These are phyloP conservation scores for Jamesozyma piceae DNA, from an alignment of 805 yeast species.

Conservation along the genomic window DNA sequence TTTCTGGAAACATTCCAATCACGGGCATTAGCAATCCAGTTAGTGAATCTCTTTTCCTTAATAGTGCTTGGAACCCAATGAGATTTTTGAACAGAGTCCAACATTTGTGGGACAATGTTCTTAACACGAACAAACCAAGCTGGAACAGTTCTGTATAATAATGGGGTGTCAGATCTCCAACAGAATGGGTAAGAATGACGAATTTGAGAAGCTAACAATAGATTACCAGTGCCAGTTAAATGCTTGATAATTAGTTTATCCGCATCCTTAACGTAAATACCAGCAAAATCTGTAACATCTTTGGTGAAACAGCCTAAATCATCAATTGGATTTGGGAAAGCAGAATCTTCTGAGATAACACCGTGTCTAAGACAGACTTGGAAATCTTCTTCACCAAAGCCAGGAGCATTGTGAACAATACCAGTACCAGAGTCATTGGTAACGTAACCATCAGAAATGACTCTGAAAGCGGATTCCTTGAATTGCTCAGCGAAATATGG, in stretches of 20 bases:
- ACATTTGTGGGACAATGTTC: slow-evolving; percentile 81
- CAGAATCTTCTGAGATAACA: slow-evolving; percentile 54
- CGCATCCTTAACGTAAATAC: slow-evolving; percentile 89
- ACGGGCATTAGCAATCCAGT: slow-evolving; percentile 98
- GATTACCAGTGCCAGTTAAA: slow-evolving; percentile 65
- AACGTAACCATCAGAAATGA: slow-evolving; percentile 75
- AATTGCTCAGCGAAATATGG: slow-evolving; percentile 69
- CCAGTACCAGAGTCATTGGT: slow-evolving; percentile 97
- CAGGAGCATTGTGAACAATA: slow-evolving; percentile 96
- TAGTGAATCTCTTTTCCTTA: slow-evolving; percentile 90
- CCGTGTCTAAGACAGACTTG: slow-evolving; percentile 69
- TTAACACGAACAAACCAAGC: slow-evolving; percentile 95
- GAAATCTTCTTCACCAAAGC: slow-evolving; percentile 98
- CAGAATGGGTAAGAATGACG: slow-evolving; percentile 98
- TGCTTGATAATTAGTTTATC: slow-evolving; percentile 83
- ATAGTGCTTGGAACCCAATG: slow-evolving; percentile 90
- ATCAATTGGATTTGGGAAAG: slow-evolving; percentile 92
- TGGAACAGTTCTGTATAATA: slow-evolving; percentile 91
- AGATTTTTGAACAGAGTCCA: slow-evolving; percentile 73
- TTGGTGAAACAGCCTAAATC: slow-evolving; percentile 78
- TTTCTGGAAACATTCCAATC: slow-evolving; percentile 98
- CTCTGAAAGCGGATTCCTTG: slow-evolving; percentile 72
- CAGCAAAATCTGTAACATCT: slow-evolving; percentile 67
- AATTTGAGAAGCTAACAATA: slow-evolving; percentile 71
- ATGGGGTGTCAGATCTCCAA: slow-evolving; percentile 99